phyloP scores from a whole-genome alignment of 202 grass and related monocot genomes.

The Panicum virgatum region DNA sequence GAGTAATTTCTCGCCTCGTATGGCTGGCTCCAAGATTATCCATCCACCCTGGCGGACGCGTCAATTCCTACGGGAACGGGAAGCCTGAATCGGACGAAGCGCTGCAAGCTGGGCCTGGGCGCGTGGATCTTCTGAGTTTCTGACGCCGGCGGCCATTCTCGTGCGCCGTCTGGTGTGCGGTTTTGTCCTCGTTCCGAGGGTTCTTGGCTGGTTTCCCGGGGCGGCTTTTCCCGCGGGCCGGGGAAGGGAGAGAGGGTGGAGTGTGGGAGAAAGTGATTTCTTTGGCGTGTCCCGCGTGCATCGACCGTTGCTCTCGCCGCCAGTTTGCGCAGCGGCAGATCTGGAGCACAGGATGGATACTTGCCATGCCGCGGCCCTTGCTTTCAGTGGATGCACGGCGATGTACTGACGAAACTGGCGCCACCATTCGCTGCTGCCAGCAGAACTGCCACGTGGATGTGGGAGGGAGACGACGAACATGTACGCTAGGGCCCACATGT shows the following conservation, averaged over 20 bases:
- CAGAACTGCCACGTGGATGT: neutral
- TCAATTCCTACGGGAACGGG: neutral
- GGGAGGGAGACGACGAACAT: neutral
- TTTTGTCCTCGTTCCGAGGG: neutral
- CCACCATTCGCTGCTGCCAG: neutral
- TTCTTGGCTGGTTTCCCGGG: neutral
- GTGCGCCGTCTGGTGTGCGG: neutral
- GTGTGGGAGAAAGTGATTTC: neutral
- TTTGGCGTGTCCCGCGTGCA: conserved; percentile 22
- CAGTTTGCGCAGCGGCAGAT: no score
- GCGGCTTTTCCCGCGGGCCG: conserved; percentile 42
- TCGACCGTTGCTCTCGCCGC: conserved; percentile 12
- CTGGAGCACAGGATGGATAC: neutral
- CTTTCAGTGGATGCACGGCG: neutral
- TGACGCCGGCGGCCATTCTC: no score
- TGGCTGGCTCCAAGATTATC: conserved; percentile 1
- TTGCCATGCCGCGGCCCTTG: neutral
- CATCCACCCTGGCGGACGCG: neutral
- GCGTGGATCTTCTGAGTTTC: no score
- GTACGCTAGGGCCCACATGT: neutral
- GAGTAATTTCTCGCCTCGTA: conserved; percentile 18
- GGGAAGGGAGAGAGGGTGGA: neutral
- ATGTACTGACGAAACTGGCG: no score
- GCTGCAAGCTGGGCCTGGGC: neutral
- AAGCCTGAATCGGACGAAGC: neutral